These are phyloP conservation scores for Wallacemonas sp. DNA, from an alignment of 208 protist species.

Conservation along the genomic window DNA sequence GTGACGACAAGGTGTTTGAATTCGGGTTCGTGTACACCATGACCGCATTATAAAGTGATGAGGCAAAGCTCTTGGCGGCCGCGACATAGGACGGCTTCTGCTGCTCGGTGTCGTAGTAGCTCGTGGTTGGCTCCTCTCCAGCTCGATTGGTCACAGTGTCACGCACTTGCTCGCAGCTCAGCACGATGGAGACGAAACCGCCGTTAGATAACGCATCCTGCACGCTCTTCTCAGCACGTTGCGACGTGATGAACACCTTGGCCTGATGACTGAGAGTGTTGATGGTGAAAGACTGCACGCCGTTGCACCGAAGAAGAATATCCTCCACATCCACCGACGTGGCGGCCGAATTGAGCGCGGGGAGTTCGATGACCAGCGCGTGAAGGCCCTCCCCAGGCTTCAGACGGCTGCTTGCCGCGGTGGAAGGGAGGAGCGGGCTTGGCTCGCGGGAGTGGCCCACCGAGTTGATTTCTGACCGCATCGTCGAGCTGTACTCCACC, in stretches of 20 bases:
- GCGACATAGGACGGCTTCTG: constrained; percentile 57
- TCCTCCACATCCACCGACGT: constrained; percentile 70
- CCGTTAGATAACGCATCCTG: constrained; percentile 46
- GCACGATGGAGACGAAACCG: constrained; percentile 60
- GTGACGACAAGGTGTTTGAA: constrained; percentile 55
- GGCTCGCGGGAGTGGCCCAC: not conserved
- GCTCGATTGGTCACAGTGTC: constrained; percentile 16
- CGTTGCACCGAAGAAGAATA: constrained; percentile 76
- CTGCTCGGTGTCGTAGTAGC: constrained; percentile 59
- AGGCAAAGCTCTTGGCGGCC: constrained; percentile 55
- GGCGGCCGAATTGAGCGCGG: constrained; percentile 55
- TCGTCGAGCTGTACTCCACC: not conserved
- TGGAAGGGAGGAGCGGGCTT: not conserved
- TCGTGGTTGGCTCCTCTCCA: constrained; percentile 34
- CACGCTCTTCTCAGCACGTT: constrained; percentile 24
- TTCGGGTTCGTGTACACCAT: constrained; percentile 52
- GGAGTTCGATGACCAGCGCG: constrained; percentile 63
- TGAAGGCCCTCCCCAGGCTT: constrained; percentile 13
- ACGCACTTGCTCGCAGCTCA: constrained; percentile 35
- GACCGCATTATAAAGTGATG: constrained; percentile 58
- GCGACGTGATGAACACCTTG: constrained; percentile 64
- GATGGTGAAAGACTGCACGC: constrained; percentile 85
- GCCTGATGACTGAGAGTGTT: constrained; percentile 52
- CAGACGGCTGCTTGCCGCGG: not conserved
- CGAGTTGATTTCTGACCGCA: constrained; percentile 1